These are phyloP conservation scores for Kalanchoe fedtschenkoi DNA, from an alignment of 164 flowering plant genomes.

Conservation along the genomic window DNA sequence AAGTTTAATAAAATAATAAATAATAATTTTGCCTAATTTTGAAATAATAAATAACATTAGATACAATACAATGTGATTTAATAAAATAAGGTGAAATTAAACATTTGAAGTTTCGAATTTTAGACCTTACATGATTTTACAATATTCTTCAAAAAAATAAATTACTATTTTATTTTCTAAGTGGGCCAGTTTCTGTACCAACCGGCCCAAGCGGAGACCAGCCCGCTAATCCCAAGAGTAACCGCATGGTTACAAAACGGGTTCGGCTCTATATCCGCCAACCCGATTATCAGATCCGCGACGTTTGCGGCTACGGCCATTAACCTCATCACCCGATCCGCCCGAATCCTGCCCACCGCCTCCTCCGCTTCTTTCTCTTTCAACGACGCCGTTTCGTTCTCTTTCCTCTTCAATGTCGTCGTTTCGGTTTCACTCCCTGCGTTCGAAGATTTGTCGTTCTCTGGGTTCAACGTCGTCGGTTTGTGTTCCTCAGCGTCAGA, in stretches of 20 bases:
- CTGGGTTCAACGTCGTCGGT: neutral
- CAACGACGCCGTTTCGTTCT: slow-evolving; percentile 2
- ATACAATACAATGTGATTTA: too few relatives aligned
- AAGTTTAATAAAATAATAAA: too few relatives aligned
- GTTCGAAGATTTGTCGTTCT: too few relatives aligned
- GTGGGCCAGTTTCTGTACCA: slow-evolving; percentile 98
- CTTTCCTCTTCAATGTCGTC: neutral
- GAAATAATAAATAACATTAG: too few relatives aligned
- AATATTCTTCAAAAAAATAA: neutral
- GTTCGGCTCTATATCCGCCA: slow-evolving; percentile 92
- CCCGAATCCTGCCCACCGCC: slow-evolving; percentile 36
- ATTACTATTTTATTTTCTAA: slow-evolving; percentile 10
- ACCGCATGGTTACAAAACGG: slow-evolving; percentile 79
- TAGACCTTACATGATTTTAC: too few relatives aligned
- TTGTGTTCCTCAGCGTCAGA: neutral
- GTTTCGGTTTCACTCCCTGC: slow-evolving; percentile 8
- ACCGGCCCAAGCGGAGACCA: slow-evolving; percentile 98
- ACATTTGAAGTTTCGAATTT: too few relatives aligned
- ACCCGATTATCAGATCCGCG: slow-evolving; percentile 72
- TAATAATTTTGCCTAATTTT: too few relatives aligned
- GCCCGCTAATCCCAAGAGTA: slow-evolving; percentile 81
- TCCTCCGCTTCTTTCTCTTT: slow-evolving; percentile 15
- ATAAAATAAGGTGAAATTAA: too few relatives aligned
- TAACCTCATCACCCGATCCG: slow-evolving; percentile 77
- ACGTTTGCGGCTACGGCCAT: slow-evolving; percentile 84